Conservation (phyloP, 2,329 filamentous ascomycete genomes). For the Chaetomiaceae sp. region DNA sequence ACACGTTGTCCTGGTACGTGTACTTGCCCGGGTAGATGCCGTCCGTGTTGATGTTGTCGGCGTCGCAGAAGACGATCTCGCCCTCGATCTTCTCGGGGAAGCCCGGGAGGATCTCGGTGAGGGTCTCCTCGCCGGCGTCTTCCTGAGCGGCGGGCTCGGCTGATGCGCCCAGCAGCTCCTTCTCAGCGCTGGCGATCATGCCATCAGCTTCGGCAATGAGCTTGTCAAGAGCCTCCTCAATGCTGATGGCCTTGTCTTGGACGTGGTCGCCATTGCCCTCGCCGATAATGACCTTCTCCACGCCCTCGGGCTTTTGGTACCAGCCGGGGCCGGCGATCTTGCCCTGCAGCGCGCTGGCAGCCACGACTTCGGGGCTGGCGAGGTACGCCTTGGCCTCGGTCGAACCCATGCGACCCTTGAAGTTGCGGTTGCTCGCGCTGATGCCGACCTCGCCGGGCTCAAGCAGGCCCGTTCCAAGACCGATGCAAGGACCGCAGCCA, state of each 20-base stretch:
- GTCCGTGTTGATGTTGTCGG: conserved; percentile 82
- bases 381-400: conserved; percentile 79
- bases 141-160: conserved; percentile 25
- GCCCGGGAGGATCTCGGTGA: conserved; percentile 72
- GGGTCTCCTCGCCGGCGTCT: conserved; percentile 33
- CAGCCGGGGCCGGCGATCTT: conserved; percentile 70
- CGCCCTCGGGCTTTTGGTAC: conserved; percentile 68
- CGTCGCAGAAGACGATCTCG: conserved; percentile 84
- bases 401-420: conserved; percentile 85
- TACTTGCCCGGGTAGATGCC: conserved; percentile 81
- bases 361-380: conserved; percentile 84
- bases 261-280: conserved; percentile 64
- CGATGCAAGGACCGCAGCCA: conserved; percentile 82
- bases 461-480: conserved; percentile 58
- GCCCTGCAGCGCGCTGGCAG: conserved; percentile 74
- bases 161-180: conserved; percentile 37
- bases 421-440: conserved; percentile 79
- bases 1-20: conserved; percentile 83
- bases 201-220: conserved; percentile 64
- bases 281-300: conserved; percentile 62
- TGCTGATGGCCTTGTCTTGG: conserved; percentile 59
- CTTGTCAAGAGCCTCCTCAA: conserved; percentile 67
- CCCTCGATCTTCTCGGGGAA: conserved; percentile 80
- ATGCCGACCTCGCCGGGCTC: conserved; percentile 86
- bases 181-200: conserved; percentile 52